Percentiles rank a stretch among this genome's conserved stretches.
phyloP scores from a whole-genome alignment of 768 basidiomycete species.

The Bullera alba region DNA sequence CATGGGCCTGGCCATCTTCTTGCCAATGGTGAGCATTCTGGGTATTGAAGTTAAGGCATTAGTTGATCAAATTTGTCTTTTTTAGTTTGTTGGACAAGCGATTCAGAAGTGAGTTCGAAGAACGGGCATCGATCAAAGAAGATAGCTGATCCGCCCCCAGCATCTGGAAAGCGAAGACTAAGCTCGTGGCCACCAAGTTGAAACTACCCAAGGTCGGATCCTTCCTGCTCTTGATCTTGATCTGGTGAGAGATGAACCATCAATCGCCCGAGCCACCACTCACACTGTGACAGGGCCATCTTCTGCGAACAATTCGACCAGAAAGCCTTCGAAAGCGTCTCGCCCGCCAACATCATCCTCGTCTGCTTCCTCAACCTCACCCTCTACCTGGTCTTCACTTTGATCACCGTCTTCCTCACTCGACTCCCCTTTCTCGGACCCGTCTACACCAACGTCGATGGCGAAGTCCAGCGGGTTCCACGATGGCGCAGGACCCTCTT shows the following conservation, averaged over 20 bases:
- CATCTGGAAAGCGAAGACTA: slow-evolving; percentile 23
- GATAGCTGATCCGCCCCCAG: not conserved
- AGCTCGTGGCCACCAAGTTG: slow-evolving; percentile 16
- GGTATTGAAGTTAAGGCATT: too few relatives aligned
- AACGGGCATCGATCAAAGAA: not conserved
- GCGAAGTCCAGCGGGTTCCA: not conserved
- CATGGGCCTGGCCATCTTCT: slow-evolving; percentile 30
- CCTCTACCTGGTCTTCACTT: slow-evolving; percentile 25
- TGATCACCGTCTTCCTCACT: slow-evolving; percentile 18
- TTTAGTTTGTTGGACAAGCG: slow-evolving; percentile 31
- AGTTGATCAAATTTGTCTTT: not conserved
- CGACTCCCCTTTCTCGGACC: slow-evolving; percentile 30
- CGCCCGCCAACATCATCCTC: slow-evolving; percentile 26
- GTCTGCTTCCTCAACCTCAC: slow-evolving; percentile 27
- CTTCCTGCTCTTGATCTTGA: slow-evolving; percentile 29
- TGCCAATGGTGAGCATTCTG: slow-evolving; percentile 22
- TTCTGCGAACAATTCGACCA: slow-evolving; percentile 35
- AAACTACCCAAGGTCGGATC: slow-evolving; percentile 26
- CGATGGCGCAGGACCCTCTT: slow-evolving; percentile 3
- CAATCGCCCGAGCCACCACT: not conserved
- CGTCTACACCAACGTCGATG: not conserved
- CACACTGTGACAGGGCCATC: slow-evolving; percentile 13
- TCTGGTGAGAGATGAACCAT: slow-evolving; percentile 25
- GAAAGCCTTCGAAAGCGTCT: slow-evolving; percentile 23
- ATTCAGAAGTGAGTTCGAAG: slow-evolving; percentile 21